Conservation (phyloP, 768 basidiomycete genomes). For the Holtermanniella nyarrowii region DNA sequence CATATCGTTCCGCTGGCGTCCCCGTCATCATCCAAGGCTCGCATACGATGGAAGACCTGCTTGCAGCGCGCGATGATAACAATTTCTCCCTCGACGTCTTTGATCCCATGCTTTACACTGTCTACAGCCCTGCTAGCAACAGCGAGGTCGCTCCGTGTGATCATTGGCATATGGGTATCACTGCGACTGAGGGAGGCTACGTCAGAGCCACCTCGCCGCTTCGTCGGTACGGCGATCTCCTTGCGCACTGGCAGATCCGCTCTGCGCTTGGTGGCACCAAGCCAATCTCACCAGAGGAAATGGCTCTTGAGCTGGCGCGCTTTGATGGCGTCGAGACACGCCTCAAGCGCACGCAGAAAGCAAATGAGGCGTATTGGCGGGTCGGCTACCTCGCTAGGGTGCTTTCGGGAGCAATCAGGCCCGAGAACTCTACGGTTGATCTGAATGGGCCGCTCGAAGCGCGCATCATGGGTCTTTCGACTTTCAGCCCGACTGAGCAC, state of each 20-base stretch:
- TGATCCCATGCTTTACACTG: background rate
- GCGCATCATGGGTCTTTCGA: background rate
- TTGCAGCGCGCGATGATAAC: slow-evolving; percentile 45
- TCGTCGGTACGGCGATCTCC: slow-evolving; percentile 68
- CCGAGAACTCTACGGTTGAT: background rate
- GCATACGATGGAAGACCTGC: slow-evolving; percentile 44
- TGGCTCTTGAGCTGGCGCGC: slow-evolving; percentile 1
- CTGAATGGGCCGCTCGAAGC: background rate
- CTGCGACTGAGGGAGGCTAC: slow-evolving; percentile 64
- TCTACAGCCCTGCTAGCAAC: background rate
- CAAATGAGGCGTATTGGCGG: background rate
- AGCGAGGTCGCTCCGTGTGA: slow-evolving; percentile 42
- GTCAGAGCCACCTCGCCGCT: slow-evolving; percentile 74
- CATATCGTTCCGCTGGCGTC: slow-evolving; percentile 49
- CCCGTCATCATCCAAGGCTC: slow-evolving; percentile 20
- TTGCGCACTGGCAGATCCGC: slow-evolving; percentile 91
- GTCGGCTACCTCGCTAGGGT: background rate
- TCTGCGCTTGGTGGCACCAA: slow-evolving; percentile 46
- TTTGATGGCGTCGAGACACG: slow-evolving; percentile 1
- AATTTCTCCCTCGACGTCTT: slow-evolving; percentile 39
- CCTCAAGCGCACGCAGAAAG: background rate
- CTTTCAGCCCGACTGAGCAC: background rate
- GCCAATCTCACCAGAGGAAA: background rate
- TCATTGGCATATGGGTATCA: slow-evolving; percentile 62
- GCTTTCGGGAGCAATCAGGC: background rate